Base-by-base conservation (phyloP, 106 monocot species). In the Phalaenopsis aphrodite region DNA sequence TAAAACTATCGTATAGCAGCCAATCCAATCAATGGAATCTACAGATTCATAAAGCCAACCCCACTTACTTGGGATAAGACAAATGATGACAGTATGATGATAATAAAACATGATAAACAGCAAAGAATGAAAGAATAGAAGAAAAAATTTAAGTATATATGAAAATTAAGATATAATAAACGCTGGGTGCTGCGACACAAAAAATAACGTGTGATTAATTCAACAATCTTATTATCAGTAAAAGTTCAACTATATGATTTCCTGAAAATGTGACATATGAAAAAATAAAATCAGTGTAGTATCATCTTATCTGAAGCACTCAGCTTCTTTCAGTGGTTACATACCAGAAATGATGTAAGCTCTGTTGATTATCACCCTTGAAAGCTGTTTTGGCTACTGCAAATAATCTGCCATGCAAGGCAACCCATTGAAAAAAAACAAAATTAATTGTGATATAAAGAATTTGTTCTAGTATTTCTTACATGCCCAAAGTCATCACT, bases 401-500 rank as follows among this genome's bases (percentile, higher is more conserved):
- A 92, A 93, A 99, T 57, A 93, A 99, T 87, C 98, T 99, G 85
- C 39, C 21, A 78, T 83, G 74, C 65, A 84, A 79, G 2, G 37
- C 46, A 79, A 64, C 11, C 71, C 42, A 72, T 77, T 14, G 79
- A 75, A 56, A 30, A 30, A 56, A 42, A 30, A 67, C 23, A 77
- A 37, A 38, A 10, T 1, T 15, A 1, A 46, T 75, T 17, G 19
- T 42, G 3, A 52, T 48, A 5, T 77, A 76, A n/a, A 74, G 5
- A 74, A 45, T 43, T 19, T 74, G 74, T 45, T 74, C 56, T 49
- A 86, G 5, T 87, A 23, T 66, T 46, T 88, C 98, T 89, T 66
- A 99, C 98, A 99, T 99, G 78, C 98, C 98, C 58, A 99, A 77
- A 81, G 92, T 99, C 98, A 99, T 99, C 64, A 99, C 98, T 57